These are phyloP conservation scores for Ramaria sp. DNA, from an alignment of 768 basidiomycete species.

Conservation along the genomic window DNA sequence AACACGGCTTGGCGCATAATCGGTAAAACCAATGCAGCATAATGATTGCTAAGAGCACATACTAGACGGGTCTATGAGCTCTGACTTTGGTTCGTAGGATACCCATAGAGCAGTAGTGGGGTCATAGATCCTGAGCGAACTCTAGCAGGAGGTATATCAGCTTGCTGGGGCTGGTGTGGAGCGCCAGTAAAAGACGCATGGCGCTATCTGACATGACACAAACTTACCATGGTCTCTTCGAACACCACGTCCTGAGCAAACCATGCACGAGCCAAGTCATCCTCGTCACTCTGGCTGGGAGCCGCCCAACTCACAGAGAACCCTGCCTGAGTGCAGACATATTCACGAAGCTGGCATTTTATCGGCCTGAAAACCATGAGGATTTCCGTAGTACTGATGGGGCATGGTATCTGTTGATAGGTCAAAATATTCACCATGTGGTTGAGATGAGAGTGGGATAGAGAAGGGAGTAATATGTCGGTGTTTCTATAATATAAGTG, in stretches of 20 bases:
- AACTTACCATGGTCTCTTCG: conserved; percentile 4
- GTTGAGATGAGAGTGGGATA: neutral
- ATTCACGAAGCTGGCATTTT: neutral
- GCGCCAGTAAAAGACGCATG: no score
- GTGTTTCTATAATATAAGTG: neutral
- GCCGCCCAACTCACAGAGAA: neutral
- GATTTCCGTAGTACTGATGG: neutral
- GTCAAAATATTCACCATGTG: neutral
- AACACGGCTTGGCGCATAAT: neutral
- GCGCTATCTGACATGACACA: no score
- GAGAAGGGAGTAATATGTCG: neutral
- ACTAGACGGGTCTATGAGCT: neutral
- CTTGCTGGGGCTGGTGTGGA: neutral
- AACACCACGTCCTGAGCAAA: neutral
- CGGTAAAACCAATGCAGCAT: neutral
- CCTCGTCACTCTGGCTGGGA: neutral
- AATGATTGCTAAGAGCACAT: neutral
- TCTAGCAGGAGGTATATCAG: neutral
- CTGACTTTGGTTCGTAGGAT: neutral
- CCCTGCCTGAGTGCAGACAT: neutral
- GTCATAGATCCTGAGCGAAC: neutral
- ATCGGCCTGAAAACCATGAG: neutral
- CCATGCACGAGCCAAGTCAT: conserved; percentile 1
- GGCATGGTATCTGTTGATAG: neutral
- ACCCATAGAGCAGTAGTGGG: neutral